Conservation (phyloP, 2,329 filamentous ascomycete species). For the Xylaria sp. region DNA sequence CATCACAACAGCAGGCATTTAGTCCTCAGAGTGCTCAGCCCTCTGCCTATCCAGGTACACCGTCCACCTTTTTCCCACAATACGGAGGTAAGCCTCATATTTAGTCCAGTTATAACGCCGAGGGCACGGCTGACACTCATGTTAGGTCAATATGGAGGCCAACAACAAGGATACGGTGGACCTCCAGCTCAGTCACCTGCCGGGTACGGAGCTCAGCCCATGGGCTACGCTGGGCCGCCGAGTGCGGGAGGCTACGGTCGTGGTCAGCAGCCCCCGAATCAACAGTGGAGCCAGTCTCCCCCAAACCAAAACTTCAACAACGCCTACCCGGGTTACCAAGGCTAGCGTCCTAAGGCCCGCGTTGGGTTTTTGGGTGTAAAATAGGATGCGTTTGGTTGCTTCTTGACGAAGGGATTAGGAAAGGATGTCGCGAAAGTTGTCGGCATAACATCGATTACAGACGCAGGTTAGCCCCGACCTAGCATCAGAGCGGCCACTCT, state of each 20-base stretch:
- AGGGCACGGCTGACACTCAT: conserved; percentile 38
- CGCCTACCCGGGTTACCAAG: conserved; percentile 68
- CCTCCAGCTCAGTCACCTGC: conserved; percentile 66
- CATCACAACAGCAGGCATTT: conserved; percentile 70
- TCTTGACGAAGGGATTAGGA: conserved; percentile 23
- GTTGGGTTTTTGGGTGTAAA: conserved; percentile 2
- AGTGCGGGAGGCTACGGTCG: conserved; percentile 87
- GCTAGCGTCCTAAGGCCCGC: conserved; percentile 45
- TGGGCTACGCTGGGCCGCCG: conserved; percentile 72
- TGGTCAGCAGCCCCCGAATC: conserved; percentile 65
- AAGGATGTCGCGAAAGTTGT: conserved; percentile 22
- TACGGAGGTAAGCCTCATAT: conserved; percentile 72
- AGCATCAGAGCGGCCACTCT: conserved; percentile 14
- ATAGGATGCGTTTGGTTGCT: conserved; percentile 25
- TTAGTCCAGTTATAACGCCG: conserved; percentile 28
- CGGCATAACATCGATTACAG: conserved; percentile 20
- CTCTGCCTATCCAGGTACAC: conserved; percentile 75
- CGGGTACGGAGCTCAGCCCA: conserved; percentile 68
- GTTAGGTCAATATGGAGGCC: conserved; percentile 64
- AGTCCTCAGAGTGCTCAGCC: conserved; percentile 77
- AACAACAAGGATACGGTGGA: conserved; percentile 70
- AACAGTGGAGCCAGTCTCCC: conserved; percentile 60
- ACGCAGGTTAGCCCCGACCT: conserved; percentile 18
- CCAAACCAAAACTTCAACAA: conserved; percentile 65
- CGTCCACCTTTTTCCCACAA: conserved; percentile 87